Evolutionary conservation across 805 yeast species (phyloP).

Genomic region (Kodamaea sagamina): DNA sequence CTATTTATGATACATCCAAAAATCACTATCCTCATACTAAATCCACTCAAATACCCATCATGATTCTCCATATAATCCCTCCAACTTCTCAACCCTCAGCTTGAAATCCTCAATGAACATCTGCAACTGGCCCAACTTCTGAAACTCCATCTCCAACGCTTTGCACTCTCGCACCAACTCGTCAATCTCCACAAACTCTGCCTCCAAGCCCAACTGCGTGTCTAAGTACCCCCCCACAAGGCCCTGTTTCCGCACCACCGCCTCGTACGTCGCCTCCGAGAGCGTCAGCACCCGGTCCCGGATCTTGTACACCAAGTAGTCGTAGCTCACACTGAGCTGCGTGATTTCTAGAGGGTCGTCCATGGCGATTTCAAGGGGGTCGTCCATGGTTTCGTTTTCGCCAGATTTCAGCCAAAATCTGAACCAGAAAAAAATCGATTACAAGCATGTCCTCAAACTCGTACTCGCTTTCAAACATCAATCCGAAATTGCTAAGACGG

Average conservation of each 20-base stretch:
- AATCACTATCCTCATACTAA: no score
- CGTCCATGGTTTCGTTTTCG: no score
- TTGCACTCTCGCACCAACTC: slow-evolving; percentile 46
- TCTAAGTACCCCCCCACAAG: slow-evolving; percentile 24
- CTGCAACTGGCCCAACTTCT: slow-evolving; percentile 53
- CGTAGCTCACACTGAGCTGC: slow-evolving; percentile 60
- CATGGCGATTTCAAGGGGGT: slow-evolving; percentile 3
- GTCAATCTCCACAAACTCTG: slow-evolving; percentile 43
- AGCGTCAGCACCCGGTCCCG: slow-evolving; percentile 54
- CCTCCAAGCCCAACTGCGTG: slow-evolving; percentile 33
- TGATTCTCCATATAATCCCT: slow-evolving; percentile 14
- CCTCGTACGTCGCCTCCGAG: slow-evolving; percentile 39
- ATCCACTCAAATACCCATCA: no score
- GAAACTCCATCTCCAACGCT: slow-evolving; percentile 52
- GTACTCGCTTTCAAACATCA: slow-evolving; percentile 46
- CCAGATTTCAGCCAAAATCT: no score
- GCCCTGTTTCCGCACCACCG: slow-evolving; percentile 35
- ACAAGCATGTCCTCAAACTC: slow-evolving; percentile 17
- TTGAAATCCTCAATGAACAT: slow-evolving; percentile 30
- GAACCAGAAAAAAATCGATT: slow-evolving; percentile 4
- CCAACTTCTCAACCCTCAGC: slow-evolving; percentile 20
- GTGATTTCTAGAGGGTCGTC: slow-evolving; percentile 64
- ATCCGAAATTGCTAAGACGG: slow-evolving; percentile 47
- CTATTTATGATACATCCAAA: no score
- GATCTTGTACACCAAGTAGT: slow-evolving; percentile 63